Percentiles rank a stretch among this genome's conserved stretches.
Conservation (phyloP, 192 early-diverging fungal genomes). For the Mortierella claussenii region DNA sequence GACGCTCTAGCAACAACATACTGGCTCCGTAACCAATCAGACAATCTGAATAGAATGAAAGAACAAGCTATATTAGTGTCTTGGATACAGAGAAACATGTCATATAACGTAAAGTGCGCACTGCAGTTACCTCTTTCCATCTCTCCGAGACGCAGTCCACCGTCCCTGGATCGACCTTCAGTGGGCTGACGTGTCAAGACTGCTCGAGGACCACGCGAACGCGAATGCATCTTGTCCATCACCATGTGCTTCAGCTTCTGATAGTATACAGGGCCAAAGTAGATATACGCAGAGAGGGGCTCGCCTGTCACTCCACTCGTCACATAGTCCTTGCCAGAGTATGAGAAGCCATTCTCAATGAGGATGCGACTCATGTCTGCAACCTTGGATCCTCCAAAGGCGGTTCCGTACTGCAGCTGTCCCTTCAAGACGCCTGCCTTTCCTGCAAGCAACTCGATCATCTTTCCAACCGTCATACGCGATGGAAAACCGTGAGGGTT, state of each 20-base stretch:
- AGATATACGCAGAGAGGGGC: slow-evolving; percentile 93
- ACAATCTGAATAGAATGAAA: slow-evolving; percentile 72
- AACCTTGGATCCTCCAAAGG: slow-evolving; percentile 95
- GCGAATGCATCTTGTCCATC: slow-evolving; percentile 99
- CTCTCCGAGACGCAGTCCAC: slow-evolving; percentile 96
- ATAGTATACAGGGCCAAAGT: slow-evolving; percentile 97
- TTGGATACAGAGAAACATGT: not conserved
- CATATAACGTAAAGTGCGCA: not conserved
- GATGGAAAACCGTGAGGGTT: slow-evolving; percentile 99
- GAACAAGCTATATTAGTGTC: too few species aligned
- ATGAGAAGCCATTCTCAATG: slow-evolving; percentile 93
- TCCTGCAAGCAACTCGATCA: slow-evolving; percentile 97
- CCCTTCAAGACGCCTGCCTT: slow-evolving; percentile 96
- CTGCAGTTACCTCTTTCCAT: slow-evolving; percentile 82
- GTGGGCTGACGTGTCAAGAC: slow-evolving; percentile 95
- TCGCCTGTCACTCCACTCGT: slow-evolving; percentile 92
- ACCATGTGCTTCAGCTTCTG: slow-evolving; percentile 99
- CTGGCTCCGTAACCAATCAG: slow-evolving; percentile 97
- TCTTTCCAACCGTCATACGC: slow-evolving; percentile 99
- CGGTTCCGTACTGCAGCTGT: slow-evolving; percentile 94
- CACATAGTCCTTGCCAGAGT: slow-evolving; percentile 97
- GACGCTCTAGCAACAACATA: slow-evolving; percentile 91
- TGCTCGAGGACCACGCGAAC: slow-evolving; percentile 88
- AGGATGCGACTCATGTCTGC: slow-evolving; percentile 95
- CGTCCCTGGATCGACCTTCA: slow-evolving; percentile 96